Base-by-base conservation (phyloP, 2,329 filamentous ascomycete species). In the Fusarium chaquense region DNA sequence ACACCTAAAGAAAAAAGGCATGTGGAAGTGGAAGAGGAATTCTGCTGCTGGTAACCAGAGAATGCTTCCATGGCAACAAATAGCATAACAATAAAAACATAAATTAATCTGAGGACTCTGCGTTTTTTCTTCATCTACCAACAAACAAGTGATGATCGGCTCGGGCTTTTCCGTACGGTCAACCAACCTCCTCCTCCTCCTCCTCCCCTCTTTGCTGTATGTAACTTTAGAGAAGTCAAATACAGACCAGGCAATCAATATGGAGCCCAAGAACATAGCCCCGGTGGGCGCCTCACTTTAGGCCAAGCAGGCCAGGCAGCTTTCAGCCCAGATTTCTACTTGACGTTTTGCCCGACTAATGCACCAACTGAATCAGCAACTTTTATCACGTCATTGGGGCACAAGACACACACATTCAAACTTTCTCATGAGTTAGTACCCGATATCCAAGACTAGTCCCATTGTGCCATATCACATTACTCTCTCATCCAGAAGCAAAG, bases 361-460 rank as follows among this genome's bases (percentile, higher is more conserved):
- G 47, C 56, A 57, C 49, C 41, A 30, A 59, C 57, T 52, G 49
- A 59, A 67, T 64, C 67, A 60, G 50, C 45, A 63, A 59, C 35
- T 52, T 41, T 56, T 56, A 52, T 64, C 67, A 60, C 62, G 58
- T 60, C 67, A 64, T 68, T 41, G 65, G 63, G 51, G 49, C 49
- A 50, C 55, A 67, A 51, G 62, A 26, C 62, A 41, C 24, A 46
- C 6, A 35, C 4, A 11, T 60, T n/a, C 32, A 41, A 61, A 61
- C 54, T 65, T 38, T 54, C 18, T 50, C 41, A n/a, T n/a, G 10
- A 22, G 15, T 30, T 30, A 10, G 28, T 33, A 13, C 36, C 50
- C 55, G 50, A 58, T 58, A 30, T n/a, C 2, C 15, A 11, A 18
- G 20, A n/a, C 18, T 40, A 40, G 10, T 40, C 33, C 26, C 5